phyloP scores from a whole-genome alignment of 495 filamentous ascomycete species.

The Corynascus novoguineensis region DNA sequence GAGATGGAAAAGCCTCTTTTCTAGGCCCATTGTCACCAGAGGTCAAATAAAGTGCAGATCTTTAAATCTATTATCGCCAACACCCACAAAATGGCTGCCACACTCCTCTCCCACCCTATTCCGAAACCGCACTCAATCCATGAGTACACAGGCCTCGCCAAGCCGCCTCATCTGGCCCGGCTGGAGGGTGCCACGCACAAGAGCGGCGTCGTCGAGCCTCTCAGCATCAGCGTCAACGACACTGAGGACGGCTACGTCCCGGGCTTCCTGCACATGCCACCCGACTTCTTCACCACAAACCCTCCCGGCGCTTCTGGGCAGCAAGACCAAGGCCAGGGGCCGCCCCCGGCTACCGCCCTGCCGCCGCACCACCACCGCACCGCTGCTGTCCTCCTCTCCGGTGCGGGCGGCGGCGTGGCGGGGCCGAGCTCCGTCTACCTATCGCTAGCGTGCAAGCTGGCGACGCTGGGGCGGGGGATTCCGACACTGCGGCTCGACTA shows the following conservation, averaged over 20 bases:
- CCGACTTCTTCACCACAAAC: conserved; percentile 15
- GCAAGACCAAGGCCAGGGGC: neutral
- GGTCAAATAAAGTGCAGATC: no score
- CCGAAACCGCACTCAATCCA: conserved; percentile 14
- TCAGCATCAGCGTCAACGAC: conserved; percentile 21
- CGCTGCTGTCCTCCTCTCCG: conserved; percentile 40
- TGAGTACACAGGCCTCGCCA: conserved; percentile 10
- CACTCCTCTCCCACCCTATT: neutral
- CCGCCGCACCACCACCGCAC: conserved; percentile 21
- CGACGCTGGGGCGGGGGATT: conserved; percentile 32
- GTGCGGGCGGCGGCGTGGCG: conserved; percentile 42
- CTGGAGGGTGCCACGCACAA: conserved; percentile 13
- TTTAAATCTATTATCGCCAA: no score
- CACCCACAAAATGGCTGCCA: conserved; percentile 11
- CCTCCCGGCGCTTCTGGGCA: neutral
- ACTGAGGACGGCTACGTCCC: conserved; percentile 16
- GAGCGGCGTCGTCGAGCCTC: conserved; percentile 4
- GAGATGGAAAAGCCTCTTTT: no score
- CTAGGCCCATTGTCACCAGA: no score
- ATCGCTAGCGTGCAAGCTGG: conserved; percentile 39
- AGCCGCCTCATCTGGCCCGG: conserved; percentile 16
- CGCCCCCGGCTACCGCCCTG: neutral
- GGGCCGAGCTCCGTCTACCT: conserved; percentile 42
- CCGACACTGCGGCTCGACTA: conserved; percentile 42
- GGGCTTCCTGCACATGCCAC: conserved; percentile 23